These are phyloP conservation scores for Stylosanthes scabra DNA, from an alignment of 331 rosid species.

Conservation along the genomic window DNA sequence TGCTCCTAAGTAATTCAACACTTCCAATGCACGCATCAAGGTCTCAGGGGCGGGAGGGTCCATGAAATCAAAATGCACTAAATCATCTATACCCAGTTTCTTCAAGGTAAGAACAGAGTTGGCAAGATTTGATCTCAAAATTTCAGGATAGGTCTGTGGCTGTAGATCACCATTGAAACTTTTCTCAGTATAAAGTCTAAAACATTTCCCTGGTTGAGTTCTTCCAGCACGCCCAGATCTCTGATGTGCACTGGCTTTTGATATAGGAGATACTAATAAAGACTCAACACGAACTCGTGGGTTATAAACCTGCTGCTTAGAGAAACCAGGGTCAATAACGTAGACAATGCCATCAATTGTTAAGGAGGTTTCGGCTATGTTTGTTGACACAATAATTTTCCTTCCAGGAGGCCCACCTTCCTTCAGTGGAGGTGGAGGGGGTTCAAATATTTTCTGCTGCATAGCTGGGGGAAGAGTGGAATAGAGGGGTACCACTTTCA, in stretches of 20 bases:
- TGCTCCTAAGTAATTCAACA: constrained; percentile 95
- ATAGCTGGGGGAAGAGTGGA: constrained; percentile 98
- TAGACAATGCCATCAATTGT: constrained; percentile 98
- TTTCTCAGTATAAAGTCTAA: constrained; percentile 92
- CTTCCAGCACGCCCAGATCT: constrained; percentile 99
- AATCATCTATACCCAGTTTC: constrained; percentile 94
- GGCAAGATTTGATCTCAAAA: constrained; percentile 94
- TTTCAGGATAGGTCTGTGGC: constrained; percentile 98
- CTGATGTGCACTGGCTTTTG: constrained; percentile 99
- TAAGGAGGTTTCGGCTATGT: constrained; percentile 97
- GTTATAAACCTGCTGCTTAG: constrained; percentile 92
- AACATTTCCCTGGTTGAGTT: constrained; percentile 98
- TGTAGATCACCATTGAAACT: constrained; percentile 95
- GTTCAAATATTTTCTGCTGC: constrained; percentile 95
- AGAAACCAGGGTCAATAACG: constrained; percentile 98
- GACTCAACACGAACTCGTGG: constrained; percentile 96
- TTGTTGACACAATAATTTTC: constrained; percentile 96
- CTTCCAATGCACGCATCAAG: constrained; percentile 95
- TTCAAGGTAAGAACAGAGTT: constrained; percentile 94
- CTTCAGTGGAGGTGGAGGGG: constrained; percentile 87
- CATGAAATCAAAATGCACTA: constrained; percentile 97
- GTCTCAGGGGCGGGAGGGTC: constrained; percentile 99
- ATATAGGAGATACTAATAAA: constrained; percentile 92
- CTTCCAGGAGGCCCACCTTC: constrained; percentile 97
- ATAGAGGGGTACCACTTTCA: constrained; percentile 88